Evolutionary conservation across 2,329 filamentous ascomycete genomes (phyloP), one percentile per base, ranked within the genome.

Genomic region (Diplocarpon rosae): DNA sequence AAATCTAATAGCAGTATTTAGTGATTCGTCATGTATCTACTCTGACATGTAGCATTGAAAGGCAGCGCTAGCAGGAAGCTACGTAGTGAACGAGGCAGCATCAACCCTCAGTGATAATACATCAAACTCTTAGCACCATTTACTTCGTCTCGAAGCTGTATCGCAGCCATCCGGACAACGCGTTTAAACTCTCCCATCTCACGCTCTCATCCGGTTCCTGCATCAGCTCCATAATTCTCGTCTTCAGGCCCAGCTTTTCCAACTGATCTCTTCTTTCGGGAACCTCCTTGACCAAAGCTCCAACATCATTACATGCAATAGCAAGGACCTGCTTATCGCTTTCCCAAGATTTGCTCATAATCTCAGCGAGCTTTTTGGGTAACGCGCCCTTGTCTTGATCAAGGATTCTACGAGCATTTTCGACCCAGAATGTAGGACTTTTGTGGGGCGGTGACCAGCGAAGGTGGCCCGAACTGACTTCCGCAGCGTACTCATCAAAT

Each of bases 401-500:
- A 39, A 85, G 64, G 48, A 85, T 85, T 45, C 72, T 72, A 27
- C 76, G 72, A 9, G 82, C 80, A 55, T 86, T 85, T 46, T 85
- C 82, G 45, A 73, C 71, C 82, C 82, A 86, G 65, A 86, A 86
- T 5, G 72, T 72, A 34, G 75, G 70, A 61, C 79, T 83, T 53
- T 78, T 74, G 63, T 86, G 82, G 5, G 82, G 80, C 35, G 82
- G 82, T n/a, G 78, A 83, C 82, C 82, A 86, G 51, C 80, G 76
- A 24, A 86, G 68, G 59, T 85, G 80, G 24, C 81, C 81, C 1
- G 78, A 76, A 43, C 76, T 69, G 36, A 86, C 66, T 60, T 86
- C 82, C 28, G 78, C 76, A 1, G 80, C 76, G 60, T 85, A 68
- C 46, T 63, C 59, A 39, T 63, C 61, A 32, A 63, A 63, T 9